Conservation (phyloP, 768 basidiomycete genomes). For the Lactifluus pinguis region DNA sequence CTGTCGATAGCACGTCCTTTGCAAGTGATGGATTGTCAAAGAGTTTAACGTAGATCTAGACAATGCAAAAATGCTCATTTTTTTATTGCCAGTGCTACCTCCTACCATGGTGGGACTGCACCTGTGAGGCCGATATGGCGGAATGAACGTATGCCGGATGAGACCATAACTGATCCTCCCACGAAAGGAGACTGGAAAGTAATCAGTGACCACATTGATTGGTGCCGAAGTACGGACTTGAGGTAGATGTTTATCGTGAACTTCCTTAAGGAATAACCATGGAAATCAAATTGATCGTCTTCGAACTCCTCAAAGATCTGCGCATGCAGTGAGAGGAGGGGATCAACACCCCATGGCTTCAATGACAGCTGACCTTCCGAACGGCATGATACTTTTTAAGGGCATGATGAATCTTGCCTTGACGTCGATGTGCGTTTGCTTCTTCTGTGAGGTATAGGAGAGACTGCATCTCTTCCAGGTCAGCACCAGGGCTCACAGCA, state of each 20-base stretch:
- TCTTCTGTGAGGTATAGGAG: conserved; percentile 79
- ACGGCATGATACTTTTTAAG: conserved; percentile 78
- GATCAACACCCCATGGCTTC: background rate
- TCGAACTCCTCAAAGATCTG: conserved; percentile 81
- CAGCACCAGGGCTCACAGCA: conserved; percentile 57
- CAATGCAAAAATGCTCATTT: conserved; percentile 5
- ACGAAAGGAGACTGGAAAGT: conserved; percentile 56
- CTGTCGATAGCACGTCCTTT: conserved; percentile 27
- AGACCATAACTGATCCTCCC: conserved; percentile 73
- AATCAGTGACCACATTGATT: background rate
- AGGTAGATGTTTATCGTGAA: conserved; percentile 81
- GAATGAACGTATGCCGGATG: conserved; percentile 70
- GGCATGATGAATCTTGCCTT: conserved; percentile 63
- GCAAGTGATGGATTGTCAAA: conserved; percentile 64
- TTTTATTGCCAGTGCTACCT: background rate
- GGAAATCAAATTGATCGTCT: conserved; percentile 98
- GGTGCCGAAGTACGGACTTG: conserved; percentile 44
- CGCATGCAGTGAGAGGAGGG: background rate
- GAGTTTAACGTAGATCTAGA: conserved; percentile 64
- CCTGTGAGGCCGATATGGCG: conserved; percentile 61
- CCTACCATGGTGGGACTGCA: conserved; percentile 25
- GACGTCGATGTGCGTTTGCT: conserved; percentile 57
- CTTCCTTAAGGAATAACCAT: conserved; percentile 86
- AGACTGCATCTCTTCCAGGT: conserved; percentile 95
- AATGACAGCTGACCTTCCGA: conserved; percentile 44